Evolutionary conservation across 345 rosid species (phyloP), one percentile per base, ranked within the genome.

Genomic region (Salix udensis): DNA sequence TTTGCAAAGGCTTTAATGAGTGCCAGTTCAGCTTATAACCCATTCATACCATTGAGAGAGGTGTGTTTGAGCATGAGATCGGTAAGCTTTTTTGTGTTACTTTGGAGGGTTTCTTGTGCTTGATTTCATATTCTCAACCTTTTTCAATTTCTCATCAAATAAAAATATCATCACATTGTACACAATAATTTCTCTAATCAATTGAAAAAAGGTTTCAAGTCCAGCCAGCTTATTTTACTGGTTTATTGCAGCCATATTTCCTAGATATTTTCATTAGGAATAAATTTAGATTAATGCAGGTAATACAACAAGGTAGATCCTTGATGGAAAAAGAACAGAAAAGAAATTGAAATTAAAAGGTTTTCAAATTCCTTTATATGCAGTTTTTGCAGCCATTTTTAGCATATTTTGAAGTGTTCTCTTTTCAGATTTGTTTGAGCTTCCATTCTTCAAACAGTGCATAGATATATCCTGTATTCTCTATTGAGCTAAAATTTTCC

Each of bases 381-480:
- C 62, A 58, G 28, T 58, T 58, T 58, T 58, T 58, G 64, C 64
- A 58, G 28, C 64, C 12, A 58, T 58, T n/a, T n/a, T 62, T 48
- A 48, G 9, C 21, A n/a, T 48, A 14, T 48, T 6, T 50, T 37
- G 37, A 39, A 40, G 12, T 55, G 55, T 75, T 7, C 26, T 74
- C 76, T 23, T 39, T 23, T 5, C 15, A 15, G 69, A 65, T 67
- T 74, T 53, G 44, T 12, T 39, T 64, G 12, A 11, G 40, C 78
- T 67, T 55, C 37, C n/a, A 71, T 39, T 67, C 28, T 69, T 74
- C 34, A 77, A 74, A 61, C 67, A 73, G 26, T 46, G 15, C 67
- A 23, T 72, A 39, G 48, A 23, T 70, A 30, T 15, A 44, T 58
- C 67, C 67, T 23, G 28, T 76, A 12, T 75, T 77, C 75, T 31